Evolutionary conservation across 2,329 filamentous ascomycete genomes (phyloP), one percentile per base, ranked within the genome.

Genomic region (Decorospora gaudefroyi): DNA sequence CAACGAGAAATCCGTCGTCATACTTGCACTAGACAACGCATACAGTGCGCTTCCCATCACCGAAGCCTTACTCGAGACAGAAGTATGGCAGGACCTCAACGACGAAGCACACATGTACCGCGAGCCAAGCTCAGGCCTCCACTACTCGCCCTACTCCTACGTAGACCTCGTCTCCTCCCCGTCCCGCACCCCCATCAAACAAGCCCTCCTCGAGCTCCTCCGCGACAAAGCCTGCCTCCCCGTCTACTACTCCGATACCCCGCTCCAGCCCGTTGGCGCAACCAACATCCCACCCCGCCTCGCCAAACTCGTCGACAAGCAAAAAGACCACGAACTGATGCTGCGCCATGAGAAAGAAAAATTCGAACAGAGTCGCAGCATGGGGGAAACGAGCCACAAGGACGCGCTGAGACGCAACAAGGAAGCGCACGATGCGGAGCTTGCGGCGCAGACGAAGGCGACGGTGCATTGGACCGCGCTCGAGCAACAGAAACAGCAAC

Each of bases 91-190:
- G 59, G 71, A 79, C 21, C 70, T 86, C 57, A 86, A 86, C 67
- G 77, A 81, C 48, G 71, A 78, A 76, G 47, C 82, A 76, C 65
- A 78, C 68, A 55, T 67, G 44, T 68, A 59, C 43, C 48, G 53
- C 13, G 59, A 64, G 1, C 3, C 37, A 26, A 72, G 78, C 28
- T 76, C 77, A 16, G 74, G 71, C 4, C 76, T 76, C 53, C 81
- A 78, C 1, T 87, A 85, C 65, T 87, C 84, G 0, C 79, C 84
- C 0, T 81, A 83, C 3, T 84, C 82, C 71, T 87, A 86, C 60
- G 74, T 84, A 13, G 67, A 68, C 13, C 55, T 63, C 0, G 32
- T 67, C 10, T 49, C 56, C 4, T 47, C 55, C 0, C 53, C 59
- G 4, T 50, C 57, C 22, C 61, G 64, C 18, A 42, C 39, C 2